These are phyloP conservation scores for Ziziphus jujuba DNA, from an alignment of 306 rosid genomes.

Conservation along the genomic window DNA sequence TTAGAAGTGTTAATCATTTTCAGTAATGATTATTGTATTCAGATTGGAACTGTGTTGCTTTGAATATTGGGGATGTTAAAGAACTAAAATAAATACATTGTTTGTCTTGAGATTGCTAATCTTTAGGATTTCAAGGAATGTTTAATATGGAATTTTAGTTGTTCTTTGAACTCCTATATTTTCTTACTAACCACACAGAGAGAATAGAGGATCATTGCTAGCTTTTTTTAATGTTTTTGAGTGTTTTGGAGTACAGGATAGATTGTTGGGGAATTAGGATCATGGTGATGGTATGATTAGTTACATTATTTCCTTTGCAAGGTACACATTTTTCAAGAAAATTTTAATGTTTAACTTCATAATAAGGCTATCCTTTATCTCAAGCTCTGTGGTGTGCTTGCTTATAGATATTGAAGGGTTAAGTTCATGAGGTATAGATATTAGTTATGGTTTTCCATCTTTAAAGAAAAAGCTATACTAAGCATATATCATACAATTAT, in stretches of 20 bases:
- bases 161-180: background rate
- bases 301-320: background rate
- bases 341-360: too few species aligned
- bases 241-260: background rate
- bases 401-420: too few species aligned
- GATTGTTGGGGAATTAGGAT: background rate
- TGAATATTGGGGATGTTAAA: background rate
- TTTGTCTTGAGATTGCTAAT: background rate
- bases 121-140: constrained; percentile 3
- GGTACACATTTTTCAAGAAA: background rate
- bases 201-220: background rate
- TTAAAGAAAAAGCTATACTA: too few species aligned
- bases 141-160: background rate
- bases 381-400: background rate
- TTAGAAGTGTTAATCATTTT: background rate
- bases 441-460: too few species aligned
- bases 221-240: background rate
- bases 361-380: background rate
- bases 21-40: background rate
- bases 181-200: background rate
- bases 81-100: background rate
- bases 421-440: too few species aligned
- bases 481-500: background rate
- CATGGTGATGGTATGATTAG: background rate
- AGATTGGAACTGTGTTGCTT: background rate